These are phyloP conservation scores for Coemansia reversa DNA, from an alignment of 192 early-diverging fungal species.

Conservation along the genomic window DNA sequence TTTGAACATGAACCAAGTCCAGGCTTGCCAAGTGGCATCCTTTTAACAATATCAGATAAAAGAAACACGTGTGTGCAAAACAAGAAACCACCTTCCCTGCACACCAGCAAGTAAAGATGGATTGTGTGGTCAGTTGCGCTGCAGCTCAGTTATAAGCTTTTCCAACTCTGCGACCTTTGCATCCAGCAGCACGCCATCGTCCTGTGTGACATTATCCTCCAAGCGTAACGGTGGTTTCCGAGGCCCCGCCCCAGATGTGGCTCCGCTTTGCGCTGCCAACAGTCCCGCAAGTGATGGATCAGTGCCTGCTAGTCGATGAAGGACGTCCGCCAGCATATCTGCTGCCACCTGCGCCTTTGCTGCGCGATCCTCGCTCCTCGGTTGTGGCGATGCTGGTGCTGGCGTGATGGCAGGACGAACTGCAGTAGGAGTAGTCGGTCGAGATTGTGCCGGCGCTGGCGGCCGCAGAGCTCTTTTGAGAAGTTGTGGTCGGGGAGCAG, in stretches of 20 bases:
- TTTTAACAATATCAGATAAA: background rate
- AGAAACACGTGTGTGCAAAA: too few species aligned
- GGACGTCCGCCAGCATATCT: conserved; percentile 43
- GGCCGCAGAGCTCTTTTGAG: background rate
- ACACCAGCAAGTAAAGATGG: background rate
- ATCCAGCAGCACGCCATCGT: conserved; percentile 33
- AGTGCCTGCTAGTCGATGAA: conserved; percentile 29
- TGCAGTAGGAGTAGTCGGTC: background rate
- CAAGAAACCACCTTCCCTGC: background rate
- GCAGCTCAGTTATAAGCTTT: conserved; percentile 43
- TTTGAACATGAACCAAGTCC: background rate
- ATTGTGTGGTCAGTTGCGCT: conserved; percentile 2
- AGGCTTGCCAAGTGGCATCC: background rate
- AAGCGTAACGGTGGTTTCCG: background rate
- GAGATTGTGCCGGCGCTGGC: conserved; percentile 13
- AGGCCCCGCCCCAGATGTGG: background rate
- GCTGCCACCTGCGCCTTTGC: conserved; percentile 52
- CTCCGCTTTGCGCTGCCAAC: conserved; percentile 8
- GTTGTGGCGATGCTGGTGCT: conserved; percentile 1
- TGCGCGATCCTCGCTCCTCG: conserved; percentile 11
- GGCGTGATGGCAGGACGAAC: conserved; percentile 3
- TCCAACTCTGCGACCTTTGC: conserved; percentile 50
- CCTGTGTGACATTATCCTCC: background rate
- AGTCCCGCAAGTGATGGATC: conserved; percentile 25
- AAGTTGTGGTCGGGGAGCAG: conserved; percentile 13